phyloP scores from a whole-genome alignment of 148 eudicot species.

The Arctostaphylos glauca region DNA sequence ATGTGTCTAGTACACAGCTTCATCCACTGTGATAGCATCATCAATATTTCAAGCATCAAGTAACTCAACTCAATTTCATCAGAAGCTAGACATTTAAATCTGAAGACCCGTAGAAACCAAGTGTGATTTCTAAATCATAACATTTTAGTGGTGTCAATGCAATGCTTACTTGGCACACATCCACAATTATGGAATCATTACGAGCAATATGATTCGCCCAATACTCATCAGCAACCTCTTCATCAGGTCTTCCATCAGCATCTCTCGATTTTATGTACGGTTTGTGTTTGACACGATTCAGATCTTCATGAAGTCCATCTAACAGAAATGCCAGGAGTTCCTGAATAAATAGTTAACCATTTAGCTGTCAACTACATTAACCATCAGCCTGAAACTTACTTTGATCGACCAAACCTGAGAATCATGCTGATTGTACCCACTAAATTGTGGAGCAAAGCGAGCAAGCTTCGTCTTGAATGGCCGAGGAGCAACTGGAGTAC shows the following conservation, averaged over 20 bases:
- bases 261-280: constrained; percentile 83
- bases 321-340: constrained; percentile 95
- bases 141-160: background rate
- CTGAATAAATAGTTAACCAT: constrained; percentile 31
- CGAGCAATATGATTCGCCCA: constrained; percentile 97
- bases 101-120: background rate
- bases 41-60: background rate
- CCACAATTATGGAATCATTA: constrained; percentile 97
- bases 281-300: constrained; percentile 93
- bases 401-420: constrained; percentile 60
- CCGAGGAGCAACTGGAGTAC: constrained; percentile 84
- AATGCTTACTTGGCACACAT: constrained; percentile 89
- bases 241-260: constrained; percentile 93
- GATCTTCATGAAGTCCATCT: constrained; percentile 98
- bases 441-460: constrained; percentile 96
- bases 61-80: constrained; percentile 2
- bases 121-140: background rate
- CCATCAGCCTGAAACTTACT: constrained; percentile 14
- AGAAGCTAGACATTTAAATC: constrained; percentile 4
- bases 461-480: constrained; percentile 86
- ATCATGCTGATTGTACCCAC: constrained; percentile 95
- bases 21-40: background rate
- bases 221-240: constrained; percentile 94
- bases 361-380: constrained; percentile 9
- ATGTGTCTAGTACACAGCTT: background rate